phyloP scores from a whole-genome alignment of 345 rosid genomes.

The Populus pruinosa region DNA sequence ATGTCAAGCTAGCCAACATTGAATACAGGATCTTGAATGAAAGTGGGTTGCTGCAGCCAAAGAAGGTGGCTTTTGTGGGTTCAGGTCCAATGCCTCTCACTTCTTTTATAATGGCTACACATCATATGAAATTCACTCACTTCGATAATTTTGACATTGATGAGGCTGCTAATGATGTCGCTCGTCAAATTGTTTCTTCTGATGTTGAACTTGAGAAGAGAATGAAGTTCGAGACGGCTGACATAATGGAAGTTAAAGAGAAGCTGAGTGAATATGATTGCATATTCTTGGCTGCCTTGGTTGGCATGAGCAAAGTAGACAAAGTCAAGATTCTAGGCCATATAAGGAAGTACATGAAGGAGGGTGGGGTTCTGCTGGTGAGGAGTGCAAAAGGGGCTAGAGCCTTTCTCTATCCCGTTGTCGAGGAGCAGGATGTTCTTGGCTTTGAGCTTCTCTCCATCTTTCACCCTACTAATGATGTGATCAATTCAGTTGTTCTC shows the following conservation, averaged over 20 bases:
- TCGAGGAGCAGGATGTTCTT: slow-evolving; percentile 27
- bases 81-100: slow-evolving; percentile 51
- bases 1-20: slow-evolving; percentile 31
- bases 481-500: slow-evolving; percentile 38
- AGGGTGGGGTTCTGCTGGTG: slow-evolving; percentile 29
- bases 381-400: slow-evolving; percentile 47
- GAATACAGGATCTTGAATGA: slow-evolving; percentile 26
- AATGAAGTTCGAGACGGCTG: slow-evolving; percentile 31
- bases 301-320: slow-evolving; percentile 35
- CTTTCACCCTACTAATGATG: slow-evolving; percentile 36
- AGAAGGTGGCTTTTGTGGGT: slow-evolving; percentile 39
- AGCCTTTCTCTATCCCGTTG: slow-evolving; percentile 37
- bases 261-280: slow-evolving; percentile 34
- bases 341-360: slow-evolving; percentile 32
- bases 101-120: slow-evolving; percentile 35
- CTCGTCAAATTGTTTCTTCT: slow-evolving; percentile 21
- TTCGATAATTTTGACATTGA: slow-evolving; percentile 41
- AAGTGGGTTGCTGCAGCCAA: slow-evolving; percentile 25
- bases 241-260: slow-evolving; percentile 34
- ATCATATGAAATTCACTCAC: slow-evolving; percentile 27
- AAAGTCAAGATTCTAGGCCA: slow-evolving; percentile 31
- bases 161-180: slow-evolving; percentile 28
- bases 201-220: slow-evolving; percentile 30
- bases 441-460: slow-evolving; percentile 39
- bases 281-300: slow-evolving; percentile 43